phyloP scores from a whole-genome alignment of 2,329 filamentous ascomycete species.

The Colletotrichum viniferum region DNA sequence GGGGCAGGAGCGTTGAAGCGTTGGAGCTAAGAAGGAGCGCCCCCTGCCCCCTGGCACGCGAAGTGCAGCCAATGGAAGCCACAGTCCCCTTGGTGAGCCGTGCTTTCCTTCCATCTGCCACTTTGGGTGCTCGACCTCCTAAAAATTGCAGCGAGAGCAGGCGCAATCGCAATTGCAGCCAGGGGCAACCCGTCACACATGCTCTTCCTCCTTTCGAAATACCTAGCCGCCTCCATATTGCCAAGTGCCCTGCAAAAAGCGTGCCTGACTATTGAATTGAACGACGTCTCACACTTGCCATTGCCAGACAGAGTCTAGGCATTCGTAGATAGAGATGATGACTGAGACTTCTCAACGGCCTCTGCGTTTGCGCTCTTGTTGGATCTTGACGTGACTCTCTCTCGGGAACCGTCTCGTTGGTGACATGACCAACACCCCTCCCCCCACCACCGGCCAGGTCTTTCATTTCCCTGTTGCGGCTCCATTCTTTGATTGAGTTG shows the following conservation, averaged over 20 bases:
- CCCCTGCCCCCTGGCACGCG: not conserved
- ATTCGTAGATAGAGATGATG: not conserved
- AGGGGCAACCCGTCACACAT: not conserved
- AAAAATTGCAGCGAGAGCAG: not conserved
- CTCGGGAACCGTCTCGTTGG: not conserved
- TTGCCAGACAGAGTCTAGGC: not conserved
- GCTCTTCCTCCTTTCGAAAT: not conserved
- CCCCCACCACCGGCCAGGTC: not conserved
- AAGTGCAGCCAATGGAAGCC: not conserved
- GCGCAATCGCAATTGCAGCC: not conserved
- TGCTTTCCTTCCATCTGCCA: not conserved
- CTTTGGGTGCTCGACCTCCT: not conserved
- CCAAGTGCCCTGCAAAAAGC: not conserved
- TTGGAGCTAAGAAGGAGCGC: not conserved
- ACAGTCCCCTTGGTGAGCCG: not conserved
- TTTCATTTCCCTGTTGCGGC: not conserved
- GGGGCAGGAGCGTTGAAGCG: conserved; percentile 7
- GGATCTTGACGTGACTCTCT: not conserved
- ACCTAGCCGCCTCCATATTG: not conserved
- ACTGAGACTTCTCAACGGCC: not conserved
- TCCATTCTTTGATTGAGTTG: not conserved
- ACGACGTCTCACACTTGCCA: not conserved
- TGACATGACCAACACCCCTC: not conserved
- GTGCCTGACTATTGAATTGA: not conserved
- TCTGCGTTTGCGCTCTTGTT: not conserved